phyloP scores from a whole-genome alignment of 495 filamentous ascomycete species.

The Alectoria sarmentosa region DNA sequence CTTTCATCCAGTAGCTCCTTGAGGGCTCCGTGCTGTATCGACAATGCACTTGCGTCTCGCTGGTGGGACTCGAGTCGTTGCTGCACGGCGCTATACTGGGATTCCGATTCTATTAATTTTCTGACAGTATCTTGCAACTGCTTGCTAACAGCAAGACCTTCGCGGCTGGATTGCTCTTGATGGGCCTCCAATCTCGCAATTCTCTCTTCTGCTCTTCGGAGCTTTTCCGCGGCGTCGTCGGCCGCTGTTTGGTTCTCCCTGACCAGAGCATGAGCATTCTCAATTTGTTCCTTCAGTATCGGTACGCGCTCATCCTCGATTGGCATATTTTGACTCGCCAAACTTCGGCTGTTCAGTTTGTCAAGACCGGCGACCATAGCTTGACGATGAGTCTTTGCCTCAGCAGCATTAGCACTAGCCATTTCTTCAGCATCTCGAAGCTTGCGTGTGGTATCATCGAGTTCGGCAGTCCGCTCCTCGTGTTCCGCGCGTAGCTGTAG shows the following conservation, averaged over 20 bases:
- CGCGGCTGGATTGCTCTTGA: conserved; percentile 91
- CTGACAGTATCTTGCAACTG: conserved; percentile 78
- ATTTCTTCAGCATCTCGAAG: conserved; percentile 84
- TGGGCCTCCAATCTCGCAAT: conserved; percentile 95
- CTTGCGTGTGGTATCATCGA: conserved; percentile 65
- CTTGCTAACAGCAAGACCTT: conserved; percentile 79
- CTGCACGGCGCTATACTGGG: conserved; percentile 71
- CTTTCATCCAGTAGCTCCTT: conserved; percentile 89
- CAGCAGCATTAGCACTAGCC: conserved; percentile 77
- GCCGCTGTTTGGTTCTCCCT: conserved; percentile 84
- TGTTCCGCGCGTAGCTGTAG: conserved; percentile 74
- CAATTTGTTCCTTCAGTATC: conserved; percentile 72
- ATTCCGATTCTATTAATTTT: conserved; percentile 68
- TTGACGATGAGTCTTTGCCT: conserved; percentile 78
- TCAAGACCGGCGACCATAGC: conserved; percentile 79
- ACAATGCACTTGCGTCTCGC: conserved; percentile 80
- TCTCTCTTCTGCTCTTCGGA: conserved; percentile 87
- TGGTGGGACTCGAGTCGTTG: conserved; percentile 73
- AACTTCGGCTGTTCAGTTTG: conserved; percentile 51
- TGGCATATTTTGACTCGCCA: conserved; percentile 40
- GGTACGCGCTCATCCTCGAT: conserved; percentile 67
- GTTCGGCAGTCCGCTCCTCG: conserved; percentile 72
- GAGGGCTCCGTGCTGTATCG: conserved; percentile 83
- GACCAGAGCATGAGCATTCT: conserved; percentile 68
- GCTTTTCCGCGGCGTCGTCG: conserved; percentile 79